A percentile compares a stretch with the other conserved stretches of the same genome.
These are phyloP conservation scores for Deinandra increscens DNA, from an alignment of 129 eudicot genomes.

Conservation along the genomic window DNA sequence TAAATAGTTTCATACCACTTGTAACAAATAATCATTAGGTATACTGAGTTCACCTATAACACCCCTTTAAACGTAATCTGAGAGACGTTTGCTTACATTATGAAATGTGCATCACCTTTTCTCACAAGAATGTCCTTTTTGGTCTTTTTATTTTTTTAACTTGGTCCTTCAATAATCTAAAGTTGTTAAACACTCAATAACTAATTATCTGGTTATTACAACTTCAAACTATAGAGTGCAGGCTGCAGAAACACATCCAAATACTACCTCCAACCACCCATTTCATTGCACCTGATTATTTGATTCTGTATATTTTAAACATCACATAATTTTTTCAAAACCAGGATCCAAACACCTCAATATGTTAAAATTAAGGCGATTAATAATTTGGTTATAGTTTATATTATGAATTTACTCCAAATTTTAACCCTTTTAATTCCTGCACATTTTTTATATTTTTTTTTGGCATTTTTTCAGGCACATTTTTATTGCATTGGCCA, in stretches of 20 bases:
- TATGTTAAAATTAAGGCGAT: neutral
- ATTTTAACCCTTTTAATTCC: neutral
- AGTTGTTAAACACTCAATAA: neutral
- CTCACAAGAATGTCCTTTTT: neutral
- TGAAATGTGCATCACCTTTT: neutral
- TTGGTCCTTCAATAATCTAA: neutral
- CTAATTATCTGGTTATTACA: neutral
- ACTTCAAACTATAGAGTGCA: neutral
- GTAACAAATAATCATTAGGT: neutral
- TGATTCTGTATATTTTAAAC: neutral
- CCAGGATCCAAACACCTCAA: neutral
- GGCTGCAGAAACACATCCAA: neutral
- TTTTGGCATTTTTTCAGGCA: conserved; percentile 43
- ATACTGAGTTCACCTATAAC: neutral
- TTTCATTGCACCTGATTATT: neutral
- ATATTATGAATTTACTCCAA: neutral
- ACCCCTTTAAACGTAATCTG: neutral
- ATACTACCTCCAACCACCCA: neutral
- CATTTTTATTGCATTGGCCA: conserved; percentile 46
- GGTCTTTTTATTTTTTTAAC: neutral
- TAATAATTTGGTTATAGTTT: neutral
- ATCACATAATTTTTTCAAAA: neutral
- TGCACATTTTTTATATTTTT: neutral
- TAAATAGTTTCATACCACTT: neutral
- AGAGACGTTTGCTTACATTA: neutral